phyloP scores from a whole-genome alignment of 208 protist species.

The Plasmodiophora brassicae region DNA sequence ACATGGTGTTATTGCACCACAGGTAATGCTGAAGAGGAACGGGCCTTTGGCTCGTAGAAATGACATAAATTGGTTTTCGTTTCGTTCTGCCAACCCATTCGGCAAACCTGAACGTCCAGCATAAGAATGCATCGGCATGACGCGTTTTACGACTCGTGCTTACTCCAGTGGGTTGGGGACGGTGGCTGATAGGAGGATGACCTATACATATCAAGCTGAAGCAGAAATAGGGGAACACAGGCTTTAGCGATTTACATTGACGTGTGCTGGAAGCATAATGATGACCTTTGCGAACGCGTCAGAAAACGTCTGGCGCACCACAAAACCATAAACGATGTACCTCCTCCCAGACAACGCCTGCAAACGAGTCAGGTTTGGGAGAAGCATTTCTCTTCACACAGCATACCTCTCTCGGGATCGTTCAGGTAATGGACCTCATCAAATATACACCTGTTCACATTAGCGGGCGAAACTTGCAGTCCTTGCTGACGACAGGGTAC shows the following conservation, averaged over 20 bases:
- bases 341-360: conserved; percentile 85
- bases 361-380: not conserved
- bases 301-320: not conserved
- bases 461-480: no score
- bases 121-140: conserved; percentile 51
- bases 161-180: conserved; percentile 74
- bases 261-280: conserved; percentile 78
- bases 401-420: conserved; percentile 48
- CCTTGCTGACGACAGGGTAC: conserved; percentile 41
- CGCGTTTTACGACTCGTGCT: conserved; percentile 62
- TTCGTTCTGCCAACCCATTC: not conserved
- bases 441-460: conserved; percentile 33
- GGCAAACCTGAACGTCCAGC: conserved; percentile 6
- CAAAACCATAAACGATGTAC: not conserved
- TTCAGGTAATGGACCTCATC: conserved; percentile 54
- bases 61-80: not conserved
- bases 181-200: conserved; percentile 79
- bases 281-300: conserved; percentile 63
- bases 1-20: conserved; percentile 34
- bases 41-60: conserved; percentile 14
- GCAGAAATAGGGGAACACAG: no score
- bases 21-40: conserved; percentile 32
- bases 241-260: conserved; percentile 62
- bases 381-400: conserved; percentile 42
- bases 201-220: not conserved